Conservation (phyloP, 2,329 filamentous ascomycete species). For the Chalara sp. region DNA sequence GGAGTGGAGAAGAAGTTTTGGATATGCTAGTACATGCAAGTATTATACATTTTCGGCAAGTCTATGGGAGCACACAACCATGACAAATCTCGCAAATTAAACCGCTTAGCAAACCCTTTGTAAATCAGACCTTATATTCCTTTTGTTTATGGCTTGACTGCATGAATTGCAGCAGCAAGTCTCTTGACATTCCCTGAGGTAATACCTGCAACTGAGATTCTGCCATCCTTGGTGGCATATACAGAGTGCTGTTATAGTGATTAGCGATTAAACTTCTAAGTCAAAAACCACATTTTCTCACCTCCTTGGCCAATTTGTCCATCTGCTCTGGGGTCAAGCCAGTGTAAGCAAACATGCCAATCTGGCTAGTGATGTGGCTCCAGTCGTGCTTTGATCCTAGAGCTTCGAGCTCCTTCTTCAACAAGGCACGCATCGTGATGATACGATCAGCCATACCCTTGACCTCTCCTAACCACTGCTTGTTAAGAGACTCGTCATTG, state of each 20-base stretch:
- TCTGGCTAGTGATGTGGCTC: slow-evolving; percentile 97
- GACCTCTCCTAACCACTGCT: slow-evolving; percentile 94
- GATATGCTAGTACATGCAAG: too few species aligned
- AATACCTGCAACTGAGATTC: slow-evolving; percentile 81
- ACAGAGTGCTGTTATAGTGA: slow-evolving; percentile 65
- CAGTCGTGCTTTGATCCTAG: slow-evolving; percentile 96
- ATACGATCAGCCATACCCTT: slow-evolving; percentile 99
- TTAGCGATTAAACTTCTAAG: slow-evolving; percentile 5
- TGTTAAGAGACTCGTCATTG: slow-evolving; percentile 74
- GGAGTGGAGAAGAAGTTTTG: too few species aligned
- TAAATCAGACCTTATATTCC: too few species aligned
- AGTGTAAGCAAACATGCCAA: slow-evolving; percentile 99
- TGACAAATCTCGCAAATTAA: too few species aligned
- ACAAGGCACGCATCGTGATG: slow-evolving; percentile 92
- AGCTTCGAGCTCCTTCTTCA: slow-evolving; percentile 92
- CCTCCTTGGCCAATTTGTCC: slow-evolving; percentile 82
- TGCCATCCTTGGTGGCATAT: slow-evolving; percentile 90
- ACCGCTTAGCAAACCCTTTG: too few species aligned
- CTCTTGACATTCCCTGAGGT: slow-evolving; percentile 72
- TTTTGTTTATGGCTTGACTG: slow-evolving; percentile 50
- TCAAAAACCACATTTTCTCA: slow-evolving; percentile 26
- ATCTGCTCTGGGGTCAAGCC: slow-evolving; percentile 88
- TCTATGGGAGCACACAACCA: too few species aligned
- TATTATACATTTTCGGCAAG: too few species aligned
- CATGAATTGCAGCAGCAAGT: slow-evolving; percentile 77